A percentile compares a stretch with the other conserved stretches of the same genome.
These are phyloP conservation scores for Nigrospora oryzae DNA, from an alignment of 2,329 filamentous ascomycete species.

Conservation along the genomic window DNA sequence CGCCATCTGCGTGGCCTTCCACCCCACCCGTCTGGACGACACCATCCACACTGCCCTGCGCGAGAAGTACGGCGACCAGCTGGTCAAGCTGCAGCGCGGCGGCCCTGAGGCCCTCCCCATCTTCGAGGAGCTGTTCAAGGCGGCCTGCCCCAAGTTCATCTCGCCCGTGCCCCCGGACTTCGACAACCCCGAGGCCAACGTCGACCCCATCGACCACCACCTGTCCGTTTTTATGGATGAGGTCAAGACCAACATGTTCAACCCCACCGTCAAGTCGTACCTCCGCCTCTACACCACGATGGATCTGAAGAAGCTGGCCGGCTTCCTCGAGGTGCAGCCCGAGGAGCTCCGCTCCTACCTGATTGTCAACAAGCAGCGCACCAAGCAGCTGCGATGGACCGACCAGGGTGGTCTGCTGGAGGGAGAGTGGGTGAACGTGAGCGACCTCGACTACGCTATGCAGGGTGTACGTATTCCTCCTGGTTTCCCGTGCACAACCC, in stretches of 20 bases:
- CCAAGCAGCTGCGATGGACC: slow-evolving; percentile 89
- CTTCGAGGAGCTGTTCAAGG: slow-evolving; percentile 96
- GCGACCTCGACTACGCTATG: slow-evolving; percentile 94
- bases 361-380: slow-evolving; percentile 97
- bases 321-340: slow-evolving; percentile 94
- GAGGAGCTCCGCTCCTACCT: slow-evolving; percentile 92
- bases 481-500: slow-evolving; percentile 1
- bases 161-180: slow-evolving; percentile 95
- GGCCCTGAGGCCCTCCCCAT: slow-evolving; percentile 91
- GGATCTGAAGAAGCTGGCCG: slow-evolving; percentile 96
- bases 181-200: slow-evolving; percentile 89
- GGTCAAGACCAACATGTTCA: slow-evolving; percentile 98
- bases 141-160: slow-evolving; percentile 99
- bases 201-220: slow-evolving; percentile 97
- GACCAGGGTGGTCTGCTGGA: slow-evolving; percentile 84
- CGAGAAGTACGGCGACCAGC: slow-evolving; percentile 99
- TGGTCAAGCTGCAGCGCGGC: slow-evolving; percentile 91
- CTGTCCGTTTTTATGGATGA: slow-evolving; percentile 98
- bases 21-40: slow-evolving; percentile 93
- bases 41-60: slow-evolving; percentile 96
- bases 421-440: slow-evolving; percentile 85
- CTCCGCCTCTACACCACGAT: slow-evolving; percentile 98
- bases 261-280: slow-evolving; percentile 96
- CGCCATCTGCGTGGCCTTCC: slow-evolving; percentile 96
- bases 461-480: slow-evolving; percentile 62